Percentiles rank a stretch among this genome's conserved stretches.
These are phyloP conservation scores for Bisporella sp. DNA, from an alignment of 2,329 filamentous ascomycete genomes.

Conservation along the genomic window DNA sequence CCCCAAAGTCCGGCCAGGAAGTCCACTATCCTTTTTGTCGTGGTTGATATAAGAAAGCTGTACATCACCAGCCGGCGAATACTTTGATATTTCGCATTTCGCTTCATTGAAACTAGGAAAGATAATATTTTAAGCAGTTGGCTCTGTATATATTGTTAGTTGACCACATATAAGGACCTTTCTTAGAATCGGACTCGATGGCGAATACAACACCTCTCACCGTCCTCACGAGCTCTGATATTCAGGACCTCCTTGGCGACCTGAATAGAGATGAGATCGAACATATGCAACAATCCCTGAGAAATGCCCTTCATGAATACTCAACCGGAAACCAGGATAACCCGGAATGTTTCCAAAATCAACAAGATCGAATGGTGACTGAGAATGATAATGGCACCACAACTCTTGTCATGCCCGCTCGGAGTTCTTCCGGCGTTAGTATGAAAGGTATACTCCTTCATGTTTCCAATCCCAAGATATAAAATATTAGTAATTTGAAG, in stretches of 20 bases:
- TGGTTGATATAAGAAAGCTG: no score
- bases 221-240: slow-evolving; percentile 50
- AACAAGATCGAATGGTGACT: slow-evolving; percentile 45
- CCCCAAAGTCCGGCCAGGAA: no score
- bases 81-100: no score
- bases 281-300: slow-evolving; percentile 41
- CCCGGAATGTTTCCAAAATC: slow-evolving; percentile 38
- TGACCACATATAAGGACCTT: no score
- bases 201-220: slow-evolving; percentile 45
- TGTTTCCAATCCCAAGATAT: no score
- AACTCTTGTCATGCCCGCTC: slow-evolving; percentile 70
- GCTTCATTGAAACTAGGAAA: no score
- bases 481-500: no score
- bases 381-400: slow-evolving; percentile 42
- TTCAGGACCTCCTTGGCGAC: slow-evolving; percentile 45
- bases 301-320: slow-evolving; percentile 51
- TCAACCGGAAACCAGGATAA: slow-evolving; percentile 44
- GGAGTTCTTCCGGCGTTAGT: slow-evolving; percentile 54
- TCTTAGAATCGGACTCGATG: background rate
- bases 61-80: no score
- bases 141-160: no score
- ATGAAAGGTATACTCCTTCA: slow-evolving; percentile 50
- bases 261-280: slow-evolving; percentile 46
- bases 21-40: no score
- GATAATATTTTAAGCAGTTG: no score